Conservation (phyloP, 768 basidiomycete genomes). For the Sistotremastrum niveocremeum region DNA sequence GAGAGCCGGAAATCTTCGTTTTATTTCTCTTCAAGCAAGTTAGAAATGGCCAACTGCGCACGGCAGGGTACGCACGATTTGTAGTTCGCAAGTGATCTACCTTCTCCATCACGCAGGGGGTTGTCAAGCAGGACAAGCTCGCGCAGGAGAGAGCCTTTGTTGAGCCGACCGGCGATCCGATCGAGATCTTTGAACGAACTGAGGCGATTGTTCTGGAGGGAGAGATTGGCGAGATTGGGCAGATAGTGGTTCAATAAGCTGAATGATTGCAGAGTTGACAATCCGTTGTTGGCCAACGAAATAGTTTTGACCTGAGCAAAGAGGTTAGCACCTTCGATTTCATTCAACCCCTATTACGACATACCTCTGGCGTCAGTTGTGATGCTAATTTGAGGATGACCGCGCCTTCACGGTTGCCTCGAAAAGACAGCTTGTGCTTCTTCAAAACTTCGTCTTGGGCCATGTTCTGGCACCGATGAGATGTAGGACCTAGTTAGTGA, state of each 20-base stretch:
- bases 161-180: constrained; percentile 42
- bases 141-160: constrained; percentile 40
- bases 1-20: constrained; percentile 67
- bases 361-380: constrained; percentile 61
- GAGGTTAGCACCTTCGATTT: constrained; percentile 5
- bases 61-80: constrained; percentile 38
- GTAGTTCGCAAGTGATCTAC: constrained; percentile 36
- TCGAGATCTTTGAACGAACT: constrained; percentile 58
- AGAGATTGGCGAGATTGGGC: constrained; percentile 67
- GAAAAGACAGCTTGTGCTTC: constrained; percentile 56
- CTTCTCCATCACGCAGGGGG: constrained; percentile 52
- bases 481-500: not conserved
- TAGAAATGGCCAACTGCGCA: not conserved
- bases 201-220: constrained; percentile 67
- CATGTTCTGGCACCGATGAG: constrained; percentile 41
- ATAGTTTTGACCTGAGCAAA: constrained; percentile 56
- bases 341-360: constrained; percentile 8
- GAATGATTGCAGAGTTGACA: constrained; percentile 44
- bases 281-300: constrained; percentile 72
- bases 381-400: constrained; percentile 85
- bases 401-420: constrained; percentile 41
- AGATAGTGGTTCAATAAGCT: constrained; percentile 56
- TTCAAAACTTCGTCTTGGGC: constrained; percentile 63
- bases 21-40: constrained; percentile 47
- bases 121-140: constrained; percentile 68